Evolutionary conservation across 768 basidiomycete species (phyloP).

Genomic region (Termitomyces sp.): DNA sequence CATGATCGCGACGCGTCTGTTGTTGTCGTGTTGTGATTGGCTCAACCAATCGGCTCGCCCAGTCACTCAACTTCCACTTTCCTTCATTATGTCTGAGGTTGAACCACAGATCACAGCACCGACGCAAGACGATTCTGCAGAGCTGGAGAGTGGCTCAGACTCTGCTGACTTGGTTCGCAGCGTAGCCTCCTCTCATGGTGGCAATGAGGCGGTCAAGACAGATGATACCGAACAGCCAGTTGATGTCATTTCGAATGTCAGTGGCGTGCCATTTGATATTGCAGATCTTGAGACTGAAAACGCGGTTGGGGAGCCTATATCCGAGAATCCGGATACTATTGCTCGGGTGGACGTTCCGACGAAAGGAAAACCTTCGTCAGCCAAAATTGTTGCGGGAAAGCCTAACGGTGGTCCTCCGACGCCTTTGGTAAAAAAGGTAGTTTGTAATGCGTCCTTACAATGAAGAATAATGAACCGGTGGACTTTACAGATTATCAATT

Average conservation of each 20-base stretch:
- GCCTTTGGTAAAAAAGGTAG: conserved; percentile 67
- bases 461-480: not conserved
- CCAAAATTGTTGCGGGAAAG: conserved; percentile 44
- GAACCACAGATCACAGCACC: conserved; percentile 18
- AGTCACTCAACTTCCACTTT: conserved; percentile 9
- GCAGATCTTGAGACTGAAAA: conserved; percentile 16
- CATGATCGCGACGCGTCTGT: conserved; percentile 27
- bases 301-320: conserved; percentile 20
- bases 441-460: conserved; percentile 2
- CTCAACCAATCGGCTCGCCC: conserved; percentile 11
- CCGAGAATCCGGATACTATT: conserved; percentile 17
- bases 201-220: conserved; percentile 24
- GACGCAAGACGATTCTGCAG: conserved; percentile 17
- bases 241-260: conserved; percentile 16
- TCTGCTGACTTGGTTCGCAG: conserved; percentile 16
- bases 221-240: conserved; percentile 18
- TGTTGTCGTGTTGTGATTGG: conserved; percentile 29
- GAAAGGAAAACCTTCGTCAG: conserved; percentile 35
- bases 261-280: conserved; percentile 9
- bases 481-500: conserved; percentile 51
- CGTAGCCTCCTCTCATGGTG: conserved; percentile 25
- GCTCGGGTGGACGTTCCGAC: conserved; percentile 25
- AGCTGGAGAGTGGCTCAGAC: conserved; percentile 11
- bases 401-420: conserved; percentile 45
- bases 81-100: conserved; percentile 26